Evolutionary conservation across 2,329 filamentous ascomycete species (phyloP).

Genomic region (Fusarium hostae): DNA sequence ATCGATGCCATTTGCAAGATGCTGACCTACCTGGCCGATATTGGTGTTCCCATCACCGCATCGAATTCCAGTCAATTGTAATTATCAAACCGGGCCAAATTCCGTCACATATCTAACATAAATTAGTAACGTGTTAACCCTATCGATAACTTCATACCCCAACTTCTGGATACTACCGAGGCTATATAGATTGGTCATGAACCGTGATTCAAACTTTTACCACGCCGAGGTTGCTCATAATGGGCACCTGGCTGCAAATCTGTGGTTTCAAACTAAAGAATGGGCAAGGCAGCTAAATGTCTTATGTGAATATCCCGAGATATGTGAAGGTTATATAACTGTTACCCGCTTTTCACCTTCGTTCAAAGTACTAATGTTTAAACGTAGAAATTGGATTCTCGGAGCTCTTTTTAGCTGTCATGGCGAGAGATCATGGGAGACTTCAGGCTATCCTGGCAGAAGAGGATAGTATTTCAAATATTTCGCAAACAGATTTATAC

Average conservation of each 20-base stretch:
- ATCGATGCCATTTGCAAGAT: neutral
- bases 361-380: rapidly evolving
- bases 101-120: rapidly evolving
- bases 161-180: neutral
- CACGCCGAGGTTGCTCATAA: rapidly evolving
- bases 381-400: neutral
- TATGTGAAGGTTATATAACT: neutral
- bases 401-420: neutral
- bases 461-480: rapidly evolving
- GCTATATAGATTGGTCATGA: rapidly evolving
- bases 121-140: rapidly evolving
- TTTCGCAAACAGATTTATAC: neutral
- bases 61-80: neutral
- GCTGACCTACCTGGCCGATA: rapidly evolving
- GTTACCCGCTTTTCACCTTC: rapidly evolving
- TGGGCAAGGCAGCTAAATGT: neutral
- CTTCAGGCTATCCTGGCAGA: neutral
- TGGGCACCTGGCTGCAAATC: neutral
- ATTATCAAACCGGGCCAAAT: rapidly evolving
- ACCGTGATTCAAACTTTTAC: neutral
- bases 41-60: neutral
- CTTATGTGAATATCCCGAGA: neutral
- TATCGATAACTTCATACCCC: rapidly evolving
- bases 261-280: rapidly evolving
- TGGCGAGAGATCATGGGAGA: rapidly evolving